Evolutionary conservation across 148 eudicot genomes (phyloP).

Genomic region (Amaranthus hypochondriacus): DNA sequence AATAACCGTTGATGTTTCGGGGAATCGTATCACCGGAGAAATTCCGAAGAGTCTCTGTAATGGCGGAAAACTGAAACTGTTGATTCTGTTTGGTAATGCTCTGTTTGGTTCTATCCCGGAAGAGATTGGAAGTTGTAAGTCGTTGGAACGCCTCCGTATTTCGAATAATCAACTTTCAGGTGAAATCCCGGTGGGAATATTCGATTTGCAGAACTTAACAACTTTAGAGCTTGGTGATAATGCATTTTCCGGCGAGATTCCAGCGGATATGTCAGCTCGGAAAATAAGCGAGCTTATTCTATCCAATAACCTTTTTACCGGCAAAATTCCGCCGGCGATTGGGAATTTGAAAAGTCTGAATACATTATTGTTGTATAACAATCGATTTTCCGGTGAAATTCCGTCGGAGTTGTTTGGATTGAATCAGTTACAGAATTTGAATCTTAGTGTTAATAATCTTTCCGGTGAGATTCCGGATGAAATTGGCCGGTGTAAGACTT

Average conservation of each 20-base stretch:
- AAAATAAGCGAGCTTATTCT: constrained; percentile 24
- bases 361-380: constrained; percentile 29
- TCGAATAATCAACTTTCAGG: constrained; percentile 35
- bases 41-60: constrained; percentile 34
- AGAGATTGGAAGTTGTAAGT: constrained; percentile 40
- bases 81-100: constrained; percentile 37
- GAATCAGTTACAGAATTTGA: constrained; percentile 16
- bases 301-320: constrained; percentile 37
- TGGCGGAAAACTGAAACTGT: constrained; percentile 26
- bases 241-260: constrained; percentile 45
- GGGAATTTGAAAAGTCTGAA: constrained; percentile 24
- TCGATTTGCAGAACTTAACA: constrained; percentile 28
- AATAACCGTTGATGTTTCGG: constrained; percentile 24
- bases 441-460: constrained; percentile 34
- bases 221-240: constrained; percentile 36
- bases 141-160: constrained; percentile 31
- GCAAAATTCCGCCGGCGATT: constrained; percentile 35
- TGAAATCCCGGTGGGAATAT: constrained; percentile 36
- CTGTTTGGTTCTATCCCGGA: constrained; percentile 34
- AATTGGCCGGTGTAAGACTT: constrained; percentile 27
- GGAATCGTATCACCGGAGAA: constrained; percentile 42
- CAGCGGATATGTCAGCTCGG: constrained; percentile 26
- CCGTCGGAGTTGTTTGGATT: constrained; percentile 39
- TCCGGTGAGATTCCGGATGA: constrained; percentile 40
- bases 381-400: constrained; percentile 40